Base-by-base conservation (phyloP, 169 alveolate species). In the Cryptosporidium viatorum region DNA sequence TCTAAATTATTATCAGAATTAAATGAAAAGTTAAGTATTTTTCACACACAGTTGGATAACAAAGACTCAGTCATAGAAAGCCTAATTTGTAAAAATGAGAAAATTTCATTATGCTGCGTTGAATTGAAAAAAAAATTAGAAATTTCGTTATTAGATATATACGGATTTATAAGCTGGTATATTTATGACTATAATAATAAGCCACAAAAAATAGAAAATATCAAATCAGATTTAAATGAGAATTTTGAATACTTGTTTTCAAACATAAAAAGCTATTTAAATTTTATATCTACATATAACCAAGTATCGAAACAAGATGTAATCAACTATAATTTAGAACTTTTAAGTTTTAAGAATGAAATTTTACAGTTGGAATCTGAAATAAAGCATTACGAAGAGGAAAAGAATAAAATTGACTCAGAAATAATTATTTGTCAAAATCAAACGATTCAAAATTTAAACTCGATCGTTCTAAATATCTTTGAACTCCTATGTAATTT, bases 321-420 rank as follows among this genome's bases (percentile, higher is more conserved):
- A 16, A 48, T 23, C 14, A 31, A 45, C 23, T 29, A 55, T 48
- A 14, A 3, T 21, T 41, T 18, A 18, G 71, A 33, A 50, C 39
- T 59, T 73, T 9, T 41, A n/a, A 37, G 33, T 18, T n/a, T 65
- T 39, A n/a, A 14, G 5, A 23, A 39, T 21, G 86, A 73, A 73
- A 58, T 73, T 23, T 35, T 33, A 35, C 70, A 55, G 37, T 62
- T 73, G 10, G 55, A 73, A 33, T 55, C 70, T 55, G 71, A 73
- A 33, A 52, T 73, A 31, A 73, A 52, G 16, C 18, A 33, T 33
- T 73, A 73, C 55, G 86, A 52, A 18, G 31, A 33, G 14, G 86
- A 73, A 14, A 73, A 52, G n/a, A 39, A 21, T 29, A 73, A 58
- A 43, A 52, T 73, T 1, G 52, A 73, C n/a, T 33, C 31, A 16